These are phyloP conservation scores for Mortierella alpina DNA, from an alignment of 192 early-diverging fungal genomes.

Conservation along the genomic window DNA sequence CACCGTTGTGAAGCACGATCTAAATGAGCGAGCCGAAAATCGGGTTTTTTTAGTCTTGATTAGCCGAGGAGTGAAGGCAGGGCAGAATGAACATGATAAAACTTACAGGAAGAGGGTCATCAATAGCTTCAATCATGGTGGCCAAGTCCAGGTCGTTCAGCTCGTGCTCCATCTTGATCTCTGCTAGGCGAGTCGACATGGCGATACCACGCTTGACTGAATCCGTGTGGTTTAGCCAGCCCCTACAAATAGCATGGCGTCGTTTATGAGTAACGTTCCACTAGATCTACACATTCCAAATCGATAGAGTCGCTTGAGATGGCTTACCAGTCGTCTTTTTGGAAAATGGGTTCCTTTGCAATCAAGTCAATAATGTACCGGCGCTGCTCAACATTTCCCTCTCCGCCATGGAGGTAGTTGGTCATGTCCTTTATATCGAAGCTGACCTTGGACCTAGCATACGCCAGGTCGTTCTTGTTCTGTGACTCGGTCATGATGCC, in stretches of 20 bases:
- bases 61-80: too few species aligned
- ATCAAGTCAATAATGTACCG: slow-evolving; percentile 41
- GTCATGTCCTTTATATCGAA: slow-evolving; percentile 82
- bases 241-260: neutral
- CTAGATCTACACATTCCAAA: neutral
- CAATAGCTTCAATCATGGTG: slow-evolving; percentile 37
- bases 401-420: slow-evolving; percentile 78
- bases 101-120: slow-evolving; percentile 45
- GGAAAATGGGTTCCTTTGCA: slow-evolving; percentile 40
- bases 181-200: slow-evolving; percentile 50
- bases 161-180: slow-evolving; percentile 51
- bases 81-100: too few species aligned
- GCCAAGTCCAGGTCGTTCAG: slow-evolving; percentile 51
- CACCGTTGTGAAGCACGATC: slow-evolving; percentile 54
- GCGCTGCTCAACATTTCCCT: slow-evolving; percentile 45
- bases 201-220: slow-evolving; percentile 51
- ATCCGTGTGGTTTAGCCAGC: slow-evolving; percentile 47
- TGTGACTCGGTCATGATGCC: slow-evolving; percentile 24
- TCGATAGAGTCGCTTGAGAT: neutral
- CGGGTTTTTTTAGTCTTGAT: too few species aligned
- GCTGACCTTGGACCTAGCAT: slow-evolving; percentile 74
- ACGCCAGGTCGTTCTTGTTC: slow-evolving; percentile 59
- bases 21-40: neutral
- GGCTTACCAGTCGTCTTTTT: slow-evolving; percentile 47
- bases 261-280: neutral